These are phyloP conservation scores for Linderina pennispora DNA, from an alignment of 192 early-diverging fungal genomes.

Conservation along the genomic window DNA sequence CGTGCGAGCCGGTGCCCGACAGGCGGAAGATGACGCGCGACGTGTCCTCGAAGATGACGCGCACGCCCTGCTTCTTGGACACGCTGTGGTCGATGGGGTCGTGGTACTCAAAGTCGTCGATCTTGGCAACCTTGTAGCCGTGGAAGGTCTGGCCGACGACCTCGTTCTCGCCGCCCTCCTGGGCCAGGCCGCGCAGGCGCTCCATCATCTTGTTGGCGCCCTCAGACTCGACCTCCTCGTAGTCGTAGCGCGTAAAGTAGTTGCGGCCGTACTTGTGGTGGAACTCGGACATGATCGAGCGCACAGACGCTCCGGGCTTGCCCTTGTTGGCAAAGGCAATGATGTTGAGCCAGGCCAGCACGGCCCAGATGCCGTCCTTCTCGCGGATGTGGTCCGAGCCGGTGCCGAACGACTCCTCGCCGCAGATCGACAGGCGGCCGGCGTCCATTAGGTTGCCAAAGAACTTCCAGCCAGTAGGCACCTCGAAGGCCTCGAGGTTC, in stretches of 20 bases:
- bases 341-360: conserved; percentile 96
- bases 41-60: conserved; percentile 86
- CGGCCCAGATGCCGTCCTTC: conserved; percentile 98
- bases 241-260: conserved; percentile 96
- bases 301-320: conserved; percentile 53
- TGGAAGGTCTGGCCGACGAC: conserved; percentile 60
- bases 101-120: conserved; percentile 92
- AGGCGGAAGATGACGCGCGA: conserved; percentile 89
- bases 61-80: conserved; percentile 83
- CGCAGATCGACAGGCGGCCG: conserved; percentile 87
- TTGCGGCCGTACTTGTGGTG: conserved; percentile 87
- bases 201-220: conserved; percentile 75
- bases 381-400: conserved; percentile 98
- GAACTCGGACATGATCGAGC: conserved; percentile 76
- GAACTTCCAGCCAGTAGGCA: conserved; percentile 95
- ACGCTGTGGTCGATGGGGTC: conserved; percentile 89
- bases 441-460: conserved; percentile 99
- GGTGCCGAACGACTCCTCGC: conserved; percentile 97
- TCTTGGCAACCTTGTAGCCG: conserved; percentile 36
- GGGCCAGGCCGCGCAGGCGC: conserved; percentile 55
- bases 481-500: conserved; percentile 74
- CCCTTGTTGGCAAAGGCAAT: conserved; percentile 66
- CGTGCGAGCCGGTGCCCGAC: conserved; percentile 89
- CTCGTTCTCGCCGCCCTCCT: conserved; percentile 26
- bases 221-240: conserved; percentile 86